A percentile compares a stretch with the other conserved stretches of the same genome.
Evolutionary conservation across 495 filamentous ascomycete genomes (phyloP).

Genomic region (Hypoxylon fragiforme): DNA sequence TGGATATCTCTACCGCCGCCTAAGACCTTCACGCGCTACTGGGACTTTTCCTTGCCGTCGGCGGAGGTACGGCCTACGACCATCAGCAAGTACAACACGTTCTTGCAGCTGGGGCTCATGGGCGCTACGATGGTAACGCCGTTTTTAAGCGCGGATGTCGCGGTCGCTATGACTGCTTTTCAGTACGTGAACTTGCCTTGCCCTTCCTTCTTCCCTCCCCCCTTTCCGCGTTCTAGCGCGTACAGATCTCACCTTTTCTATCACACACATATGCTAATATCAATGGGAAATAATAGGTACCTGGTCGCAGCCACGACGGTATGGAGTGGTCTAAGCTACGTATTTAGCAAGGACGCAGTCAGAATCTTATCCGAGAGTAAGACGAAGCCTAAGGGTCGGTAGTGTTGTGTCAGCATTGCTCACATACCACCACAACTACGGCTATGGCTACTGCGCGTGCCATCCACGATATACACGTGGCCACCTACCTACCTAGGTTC

Average conservation of each 20-base stretch:
- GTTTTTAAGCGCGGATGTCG: constrained; percentile 62
- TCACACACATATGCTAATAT: no score
- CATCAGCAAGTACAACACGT: constrained; percentile 90
- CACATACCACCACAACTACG: no score
- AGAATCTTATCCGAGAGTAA: constrained; percentile 65
- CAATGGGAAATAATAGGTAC: constrained; percentile 56
- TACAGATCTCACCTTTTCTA: no score
- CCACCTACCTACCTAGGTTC: no score
- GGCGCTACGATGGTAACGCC: constrained; percentile 76
- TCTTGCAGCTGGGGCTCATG: constrained; percentile 76
- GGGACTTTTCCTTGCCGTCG: constrained; percentile 92
- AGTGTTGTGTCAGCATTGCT: constrained; percentile 5
- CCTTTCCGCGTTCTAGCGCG: neutral
- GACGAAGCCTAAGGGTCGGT: constrained; percentile 27
- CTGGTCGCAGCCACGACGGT: constrained; percentile 79
- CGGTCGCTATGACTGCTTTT: constrained; percentile 60
- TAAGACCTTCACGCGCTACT: constrained; percentile 91
- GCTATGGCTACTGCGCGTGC: neutral
- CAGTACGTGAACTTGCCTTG: constrained; percentile 61
- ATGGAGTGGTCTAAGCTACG: constrained; percentile 82
- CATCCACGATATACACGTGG: no score
- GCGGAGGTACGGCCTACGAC: constrained; percentile 91
- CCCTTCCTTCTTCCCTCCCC: neutral
- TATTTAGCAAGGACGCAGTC: constrained; percentile 79
- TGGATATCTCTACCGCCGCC: constrained; percentile 92